Conservation (phyloP, 352 stramenopile species). For the Phytophthora constricta region DNA sequence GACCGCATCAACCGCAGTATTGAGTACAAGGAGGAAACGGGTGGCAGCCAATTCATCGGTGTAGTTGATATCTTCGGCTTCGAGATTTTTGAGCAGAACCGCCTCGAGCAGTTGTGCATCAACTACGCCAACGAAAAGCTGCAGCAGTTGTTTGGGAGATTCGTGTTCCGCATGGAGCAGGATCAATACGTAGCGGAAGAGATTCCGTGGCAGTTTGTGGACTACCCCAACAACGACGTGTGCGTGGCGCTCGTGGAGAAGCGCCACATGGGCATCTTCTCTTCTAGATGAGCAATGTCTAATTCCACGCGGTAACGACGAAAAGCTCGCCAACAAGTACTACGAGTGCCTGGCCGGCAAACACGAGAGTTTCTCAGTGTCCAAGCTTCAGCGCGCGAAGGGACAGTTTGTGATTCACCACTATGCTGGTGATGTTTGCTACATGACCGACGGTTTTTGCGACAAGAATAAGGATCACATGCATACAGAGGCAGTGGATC, state of each 20-base stretch:
- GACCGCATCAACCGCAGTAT: constrained; percentile 93
- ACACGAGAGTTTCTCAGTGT: constrained; percentile 72
- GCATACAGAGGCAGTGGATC: constrained; percentile 77
- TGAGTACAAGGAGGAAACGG: constrained; percentile 73
- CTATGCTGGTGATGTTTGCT: constrained; percentile 87
- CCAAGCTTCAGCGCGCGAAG: constrained; percentile 80
- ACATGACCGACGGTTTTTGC: constrained; percentile 82
- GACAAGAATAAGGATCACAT: constrained; percentile 93
- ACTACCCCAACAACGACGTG: constrained; percentile 88
- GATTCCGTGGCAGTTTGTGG: constrained; percentile 90
- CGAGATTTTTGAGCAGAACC: constrained; percentile 92
- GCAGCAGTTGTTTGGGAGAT: constrained; percentile 82
- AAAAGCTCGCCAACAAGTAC: constrained; percentile 86
- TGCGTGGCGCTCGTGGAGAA: constrained; percentile 82
- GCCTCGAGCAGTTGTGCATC: constrained; percentile 91
- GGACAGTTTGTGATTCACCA: constrained; percentile 88
- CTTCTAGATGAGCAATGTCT: constrained; percentile 88
- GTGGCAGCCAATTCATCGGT: constrained; percentile 83
- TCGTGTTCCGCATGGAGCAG: constrained; percentile 89
- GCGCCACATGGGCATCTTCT: constrained; percentile 78
- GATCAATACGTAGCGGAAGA: constrained; percentile 84
- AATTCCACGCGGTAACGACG: constrained; percentile 83
- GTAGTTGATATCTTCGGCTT: constrained; percentile 94
- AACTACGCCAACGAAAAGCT: constrained; percentile 92
- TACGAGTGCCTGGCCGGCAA: constrained; percentile 66